phyloP scores from a whole-genome alignment of 1,284 basidiomycete species.

The Trametes pubescens region DNA sequence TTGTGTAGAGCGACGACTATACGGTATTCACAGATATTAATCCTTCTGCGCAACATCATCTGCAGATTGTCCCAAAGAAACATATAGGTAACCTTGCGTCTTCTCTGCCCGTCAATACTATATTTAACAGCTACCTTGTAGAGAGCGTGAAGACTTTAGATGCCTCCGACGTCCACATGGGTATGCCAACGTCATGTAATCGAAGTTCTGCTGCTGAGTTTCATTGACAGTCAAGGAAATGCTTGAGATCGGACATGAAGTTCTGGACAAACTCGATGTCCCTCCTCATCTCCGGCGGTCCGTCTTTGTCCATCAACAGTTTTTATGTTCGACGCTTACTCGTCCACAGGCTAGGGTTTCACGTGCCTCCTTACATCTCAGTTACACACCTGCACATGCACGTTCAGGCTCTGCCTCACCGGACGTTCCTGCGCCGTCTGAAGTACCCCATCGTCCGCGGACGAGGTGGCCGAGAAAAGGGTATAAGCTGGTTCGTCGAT shows the following conservation, averaged over 20 bases:
- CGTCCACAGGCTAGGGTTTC: slow-evolving; percentile 73
- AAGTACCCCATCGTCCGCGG: slow-evolving; percentile 67
- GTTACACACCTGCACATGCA: slow-evolving; percentile 85
- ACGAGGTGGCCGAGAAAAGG: slow-evolving; percentile 59
- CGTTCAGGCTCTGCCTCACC: slow-evolving; percentile 76
- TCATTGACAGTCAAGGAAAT: slow-evolving; percentile 64
- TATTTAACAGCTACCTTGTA: slow-evolving; percentile 6
- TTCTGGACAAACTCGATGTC: slow-evolving; percentile 58
- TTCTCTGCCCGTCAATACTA: not conserved
- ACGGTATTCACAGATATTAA: slow-evolving; percentile 71
- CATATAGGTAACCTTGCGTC: slow-evolving; percentile 57
- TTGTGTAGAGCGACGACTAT: slow-evolving; percentile 59
- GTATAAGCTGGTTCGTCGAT: slow-evolving; percentile 81
- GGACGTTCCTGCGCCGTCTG: slow-evolving; percentile 48
- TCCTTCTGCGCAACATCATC: slow-evolving; percentile 67
- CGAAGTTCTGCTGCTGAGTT: not conserved
- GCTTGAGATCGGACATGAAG: slow-evolving; percentile 62
- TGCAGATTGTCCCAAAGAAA: slow-evolving; percentile 69
- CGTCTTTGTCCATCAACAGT: slow-evolving; percentile 44
- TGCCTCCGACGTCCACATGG: slow-evolving; percentile 53
- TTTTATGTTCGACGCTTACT: not conserved
- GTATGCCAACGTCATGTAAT: slow-evolving; percentile 43
- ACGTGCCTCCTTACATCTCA: slow-evolving; percentile 86
- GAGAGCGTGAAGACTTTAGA: slow-evolving; percentile 38
- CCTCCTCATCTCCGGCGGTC: slow-evolving; percentile 49